Base-by-base conservation (phyloP, 1,284 basidiomycete genomes). In the Cryptococcus maquisensis region DNA sequence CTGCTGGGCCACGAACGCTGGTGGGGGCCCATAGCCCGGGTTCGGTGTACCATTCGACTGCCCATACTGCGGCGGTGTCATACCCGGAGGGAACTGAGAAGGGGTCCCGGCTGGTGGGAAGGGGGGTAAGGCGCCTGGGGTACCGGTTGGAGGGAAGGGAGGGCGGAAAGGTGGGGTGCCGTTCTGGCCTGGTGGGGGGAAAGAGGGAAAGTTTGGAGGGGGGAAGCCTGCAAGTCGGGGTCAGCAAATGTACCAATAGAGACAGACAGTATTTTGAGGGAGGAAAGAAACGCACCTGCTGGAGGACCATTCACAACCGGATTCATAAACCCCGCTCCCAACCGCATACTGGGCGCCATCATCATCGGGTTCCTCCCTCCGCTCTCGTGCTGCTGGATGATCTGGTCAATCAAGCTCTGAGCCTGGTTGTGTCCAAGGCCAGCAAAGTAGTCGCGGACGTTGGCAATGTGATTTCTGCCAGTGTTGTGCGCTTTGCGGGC, bases 401-500 rank as follows among this genome's bases (percentile, higher is more conserved):
- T 93, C 73, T 93, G 90, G 81, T 98, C 93, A 71, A 97, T 94
- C 73, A 96, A 91, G 66, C 80, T 90, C 76, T 98, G 94, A 13
- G 94, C 90, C 76, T 95, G 92, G 79, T 96, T 91, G 73, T 95
- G 91, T 55, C 93, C 92, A 57, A 98, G 83, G 4, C 89, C 91
- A 28, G 91, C 89, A 78, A 98, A 98, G 76, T 98, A 98, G 68
- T 98, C 95, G 62, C 92, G 81, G 57, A 98, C 95, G 72, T 98
- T 98, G 49, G 90, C 82, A 41, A 98, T 82, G 73, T 98, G 95
- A 77, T 98, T 98, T 56, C 94, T 82, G 57, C 95, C 95, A 61
- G 86, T 91, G 78, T 98, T 98, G 77, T 98, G 95, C 46, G 95
- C 95, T 78, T 97, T 97, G 62, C 95, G 88, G 36, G 98, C 95